phyloP scores from a whole-genome alignment of 192 early-diverging fungal genomes.

The Bifiguratus adelaidae region DNA sequence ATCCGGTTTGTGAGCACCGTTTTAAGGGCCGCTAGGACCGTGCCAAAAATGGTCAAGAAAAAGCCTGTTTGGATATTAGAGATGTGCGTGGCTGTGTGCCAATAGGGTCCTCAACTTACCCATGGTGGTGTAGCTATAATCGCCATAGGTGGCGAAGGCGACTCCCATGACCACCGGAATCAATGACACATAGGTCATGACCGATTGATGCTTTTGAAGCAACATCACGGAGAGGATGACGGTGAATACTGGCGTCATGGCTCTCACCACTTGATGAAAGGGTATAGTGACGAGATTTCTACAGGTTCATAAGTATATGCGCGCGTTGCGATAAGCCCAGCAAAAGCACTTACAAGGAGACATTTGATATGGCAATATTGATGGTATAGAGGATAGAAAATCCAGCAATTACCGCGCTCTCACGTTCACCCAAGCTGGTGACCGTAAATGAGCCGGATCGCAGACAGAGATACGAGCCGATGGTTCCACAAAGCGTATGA shows the following conservation, averaged over 20 bases:
- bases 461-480: conserved; percentile 49
- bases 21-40: conserved; percentile 67
- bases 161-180: conserved; percentile 65
- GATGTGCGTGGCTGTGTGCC: no score
- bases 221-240: conserved; percentile 53
- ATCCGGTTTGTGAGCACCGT: conserved; percentile 77
- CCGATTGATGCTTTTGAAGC: conserved; percentile 38
- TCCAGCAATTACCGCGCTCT: conserved; percentile 54
- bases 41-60: conserved; percentile 69
- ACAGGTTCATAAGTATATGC: background rate
- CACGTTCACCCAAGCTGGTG: conserved; percentile 32
- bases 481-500: conserved; percentile 60
- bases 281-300: conserved; percentile 7
- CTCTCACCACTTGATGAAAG: conserved; percentile 75
- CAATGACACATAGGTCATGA: conserved; percentile 50
- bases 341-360: conserved; percentile 55
- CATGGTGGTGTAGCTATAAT: conserved; percentile 60
- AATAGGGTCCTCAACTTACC: no score
- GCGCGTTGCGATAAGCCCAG: background rate
- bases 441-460: conserved; percentile 40
- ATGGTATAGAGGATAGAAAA: conserved; percentile 84
- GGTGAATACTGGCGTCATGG: conserved; percentile 75
- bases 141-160: conserved; percentile 72
- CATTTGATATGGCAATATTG: conserved; percentile 82
- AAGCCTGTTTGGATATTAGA: conserved; percentile 34